These are phyloP conservation scores for Fusarium anguioides DNA, from an alignment of 2,329 filamentous ascomycete genomes.

Conservation along the genomic window DNA sequence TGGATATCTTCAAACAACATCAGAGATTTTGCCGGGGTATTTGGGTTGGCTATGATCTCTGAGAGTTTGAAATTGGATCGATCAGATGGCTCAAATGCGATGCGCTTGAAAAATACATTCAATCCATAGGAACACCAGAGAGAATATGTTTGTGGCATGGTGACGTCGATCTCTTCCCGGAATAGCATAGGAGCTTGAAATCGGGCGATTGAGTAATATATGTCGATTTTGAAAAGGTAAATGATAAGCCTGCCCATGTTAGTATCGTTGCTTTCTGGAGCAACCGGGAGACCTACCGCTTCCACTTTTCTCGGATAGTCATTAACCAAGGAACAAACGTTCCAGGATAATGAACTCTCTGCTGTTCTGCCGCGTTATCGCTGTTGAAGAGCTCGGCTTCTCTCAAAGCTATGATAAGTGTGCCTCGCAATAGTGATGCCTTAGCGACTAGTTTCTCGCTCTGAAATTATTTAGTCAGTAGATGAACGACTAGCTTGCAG, in stretches of 20 bases:
- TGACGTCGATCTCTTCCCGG: conserved; percentile 53
- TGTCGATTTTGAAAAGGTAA: conserved; percentile 54
- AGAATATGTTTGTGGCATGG: conserved; percentile 49
- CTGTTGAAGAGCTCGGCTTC: conserved; percentile 52
- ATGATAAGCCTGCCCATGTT: conserved; percentile 46
- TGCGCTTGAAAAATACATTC: conserved; percentile 51
- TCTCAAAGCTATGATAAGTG: conserved; percentile 50
- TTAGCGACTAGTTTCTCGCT: conserved; percentile 47
- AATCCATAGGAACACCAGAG: conserved; percentile 54
- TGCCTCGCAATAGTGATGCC: conserved; percentile 50
- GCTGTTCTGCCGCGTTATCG: conserved; percentile 50
- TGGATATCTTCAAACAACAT: conserved; percentile 51
- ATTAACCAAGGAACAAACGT: conserved; percentile 53
- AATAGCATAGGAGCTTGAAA: conserved; percentile 48
- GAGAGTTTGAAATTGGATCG: conserved; percentile 47
- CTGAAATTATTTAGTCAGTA: conserved; percentile 39
- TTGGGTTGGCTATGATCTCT: conserved; percentile 46
- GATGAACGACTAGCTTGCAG: rapidly evolving
- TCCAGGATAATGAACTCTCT: conserved; percentile 50
- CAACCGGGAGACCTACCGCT: conserved; percentile 44
- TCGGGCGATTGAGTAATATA: conserved; percentile 49
- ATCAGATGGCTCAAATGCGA: conserved; percentile 48
- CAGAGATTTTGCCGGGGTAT: conserved; percentile 41
- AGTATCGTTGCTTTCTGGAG: background rate
- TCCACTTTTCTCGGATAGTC: conserved; percentile 49